Evolutionary conservation across 2,329 filamentous ascomycete species (phyloP), one percentile per base, ranked within the genome.

Genomic region (Colletotrichum graminicola): DNA sequence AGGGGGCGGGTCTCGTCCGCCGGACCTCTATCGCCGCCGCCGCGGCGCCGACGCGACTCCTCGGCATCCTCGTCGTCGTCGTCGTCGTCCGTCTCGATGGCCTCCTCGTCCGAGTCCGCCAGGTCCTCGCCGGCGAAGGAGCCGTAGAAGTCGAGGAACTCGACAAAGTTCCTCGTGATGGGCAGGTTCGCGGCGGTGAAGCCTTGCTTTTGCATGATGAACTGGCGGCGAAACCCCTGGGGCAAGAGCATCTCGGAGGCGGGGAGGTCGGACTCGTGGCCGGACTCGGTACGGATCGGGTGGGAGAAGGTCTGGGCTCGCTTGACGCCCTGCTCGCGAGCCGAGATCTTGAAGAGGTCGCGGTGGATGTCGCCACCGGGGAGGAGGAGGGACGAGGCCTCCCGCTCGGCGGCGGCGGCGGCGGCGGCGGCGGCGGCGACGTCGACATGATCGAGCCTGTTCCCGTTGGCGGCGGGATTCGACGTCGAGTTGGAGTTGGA

Each of bases 321-420:
- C 76, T 89, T 78, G 80, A 82, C 76, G 76, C 87, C 79, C 79
- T 77, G 79, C 39, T 80, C 81, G 49, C 89, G 85, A 21, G 90
- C 89, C 73, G 91, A 89, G 75, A 94, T 90, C 77, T 89, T 92
- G 86, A 93, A 95, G 43, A 95, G 87, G 76, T 93, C 91, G 43
- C 93, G 90, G 78, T 94, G 92, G 29, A 95, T 91, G 76, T 95
- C 93, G 51, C 93, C 93, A 62, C 93, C 93, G 77, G 92, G 92
- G 3, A 94, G 84, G 70, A 85, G 89, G 64, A 94, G 83, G 0
- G 93, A 94, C 1, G 92, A 94, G 71, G 91, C 88, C 55, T 81
- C 79, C 32, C 75, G 74, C 32, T 56, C 29, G 18, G 29, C 18
- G 2, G 21, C 11, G 76, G 73, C 2, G 29, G 51, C 32, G 29